These are phyloP conservation scores for Cladosporium sp. DNA, from an alignment of 2,329 filamentous ascomycete genomes.

Conservation along the genomic window DNA sequence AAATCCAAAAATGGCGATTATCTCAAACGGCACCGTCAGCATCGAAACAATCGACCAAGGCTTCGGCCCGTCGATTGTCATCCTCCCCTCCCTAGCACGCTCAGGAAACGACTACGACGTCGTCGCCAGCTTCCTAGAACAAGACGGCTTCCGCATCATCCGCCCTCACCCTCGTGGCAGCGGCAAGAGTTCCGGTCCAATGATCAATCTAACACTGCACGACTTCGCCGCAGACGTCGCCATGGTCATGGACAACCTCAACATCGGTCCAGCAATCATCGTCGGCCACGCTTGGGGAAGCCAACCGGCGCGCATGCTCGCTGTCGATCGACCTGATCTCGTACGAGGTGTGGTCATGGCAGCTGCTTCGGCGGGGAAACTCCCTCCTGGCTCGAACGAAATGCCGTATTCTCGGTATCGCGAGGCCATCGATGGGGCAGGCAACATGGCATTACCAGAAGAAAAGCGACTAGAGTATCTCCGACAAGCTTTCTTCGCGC, in stretches of 20 bases:
- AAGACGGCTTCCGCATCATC: not conserved
- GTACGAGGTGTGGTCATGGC: not conserved
- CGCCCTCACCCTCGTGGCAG: not conserved
- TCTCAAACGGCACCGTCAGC: not conserved
- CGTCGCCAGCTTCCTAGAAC: not conserved
- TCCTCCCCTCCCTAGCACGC: not conserved
- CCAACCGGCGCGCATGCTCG: not conserved
- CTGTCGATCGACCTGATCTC: not conserved
- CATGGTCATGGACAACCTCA: not conserved
- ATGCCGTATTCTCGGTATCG: too few species aligned
- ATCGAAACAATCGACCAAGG: not conserved
- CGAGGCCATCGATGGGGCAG: too few species aligned
- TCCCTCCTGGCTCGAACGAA: not conserved
- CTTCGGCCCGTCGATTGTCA: not conserved
- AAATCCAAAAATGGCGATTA: too few species aligned
- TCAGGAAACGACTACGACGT: not conserved
- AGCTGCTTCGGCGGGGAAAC: not conserved
- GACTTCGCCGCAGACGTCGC: not conserved
- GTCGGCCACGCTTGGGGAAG: not conserved
- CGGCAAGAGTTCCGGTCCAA: not conserved
- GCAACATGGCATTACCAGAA: too few species aligned
- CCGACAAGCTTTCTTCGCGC: too few species aligned
- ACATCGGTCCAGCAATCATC: not conserved
- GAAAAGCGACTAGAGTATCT: too few species aligned
- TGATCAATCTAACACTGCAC: not conserved